Base-by-base conservation (phyloP, 257 asterid genomes). In the Capsicum pubescens region DNA sequence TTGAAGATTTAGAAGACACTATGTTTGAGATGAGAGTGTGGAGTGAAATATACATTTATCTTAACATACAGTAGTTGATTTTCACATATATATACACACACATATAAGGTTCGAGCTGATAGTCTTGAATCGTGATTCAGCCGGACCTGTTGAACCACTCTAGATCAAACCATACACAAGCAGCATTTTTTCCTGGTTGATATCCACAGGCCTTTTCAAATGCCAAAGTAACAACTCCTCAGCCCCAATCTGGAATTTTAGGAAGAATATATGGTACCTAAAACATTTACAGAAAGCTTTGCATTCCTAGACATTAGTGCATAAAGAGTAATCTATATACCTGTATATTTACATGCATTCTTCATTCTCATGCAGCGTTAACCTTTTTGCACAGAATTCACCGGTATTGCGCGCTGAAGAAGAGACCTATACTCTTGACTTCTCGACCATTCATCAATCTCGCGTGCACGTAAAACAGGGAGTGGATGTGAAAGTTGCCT, bases 401-500 rank as follows among this genome's bases (percentile, higher is more conserved):
- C 90, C 86, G 52, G 83, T 76, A 86, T 80, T 84, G 91, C 89
- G 42, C 91, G 95, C 80, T 89, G 87, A 42, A 91, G 84, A 88
- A 95, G 97, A 82, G 93, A 88, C 80, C 76, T 90, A 89, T 92
- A 95, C 85, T 94, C 97, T 85, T 71, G 83, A 84, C 99, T 93
- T 90, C 94, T 92, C 85, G 99, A 94, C 98, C 99, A 95, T 87
- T 92, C 97, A 89, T 95, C 99, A 80, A 94, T 94, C 92, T 94
- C 99, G 5, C 95, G 93, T 16, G 99, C 99, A 84, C 97, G 97
- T 79, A 95, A 87, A 89, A 95, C 98, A 4, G 97, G 98, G 84
- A 95, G 98, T 86, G 99, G 99, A 84, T 94, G 99, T 8, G 99
- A 95, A 87, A 95, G 97, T 87, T 95, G 99, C 86, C 95, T 92